phyloP scores from a whole-genome alignment of 176 grass and related monocot genomes.

The Zoysia japonica region DNA sequence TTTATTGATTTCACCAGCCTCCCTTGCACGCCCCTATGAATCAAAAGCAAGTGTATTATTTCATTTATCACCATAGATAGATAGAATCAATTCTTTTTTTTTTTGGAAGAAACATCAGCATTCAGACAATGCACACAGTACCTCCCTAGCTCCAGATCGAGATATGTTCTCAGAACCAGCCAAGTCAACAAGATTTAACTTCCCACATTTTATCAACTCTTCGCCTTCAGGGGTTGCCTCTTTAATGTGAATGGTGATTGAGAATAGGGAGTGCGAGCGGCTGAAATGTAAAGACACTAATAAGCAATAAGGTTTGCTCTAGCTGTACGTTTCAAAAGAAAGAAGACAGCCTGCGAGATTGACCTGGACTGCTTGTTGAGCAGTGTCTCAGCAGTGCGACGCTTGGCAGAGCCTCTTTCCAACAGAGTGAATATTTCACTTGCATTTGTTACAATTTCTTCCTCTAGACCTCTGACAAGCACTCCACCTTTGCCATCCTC shows the following conservation, averaged over 20 bases:
- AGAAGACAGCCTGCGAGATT: neutral
- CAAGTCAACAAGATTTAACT: constrained; percentile 89
- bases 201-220: constrained; percentile 97
- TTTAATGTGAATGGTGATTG: constrained; percentile 99
- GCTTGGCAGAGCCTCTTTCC: constrained; percentile 95
- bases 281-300: constrained; percentile 52
- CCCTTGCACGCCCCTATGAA: constrained; percentile 86
- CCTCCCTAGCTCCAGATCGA: constrained; percentile 93
- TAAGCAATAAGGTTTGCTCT: constrained; percentile 18
- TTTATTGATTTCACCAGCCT: constrained; percentile 98
- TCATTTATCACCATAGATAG: constrained; percentile 16
- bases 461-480: constrained; percentile 88
- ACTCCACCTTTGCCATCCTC: constrained; percentile 99
- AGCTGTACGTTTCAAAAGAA: constrained; percentile 13
- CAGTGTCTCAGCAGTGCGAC: constrained; percentile 88
- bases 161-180: constrained; percentile 97
- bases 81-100: neutral
- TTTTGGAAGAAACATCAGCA: neutral
- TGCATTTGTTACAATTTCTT: constrained; percentile 90
- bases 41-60: constrained; percentile 26
- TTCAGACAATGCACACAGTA: constrained; percentile 34
- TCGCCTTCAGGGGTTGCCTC: constrained; percentile 99
- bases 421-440: constrained; percentile 88
- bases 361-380: constrained; percentile 99
- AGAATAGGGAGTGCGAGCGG: constrained; percentile 95